phyloP scores from a whole-genome alignment of 176 grass and related monocot species.

The Aegilops sharonensis region DNA sequence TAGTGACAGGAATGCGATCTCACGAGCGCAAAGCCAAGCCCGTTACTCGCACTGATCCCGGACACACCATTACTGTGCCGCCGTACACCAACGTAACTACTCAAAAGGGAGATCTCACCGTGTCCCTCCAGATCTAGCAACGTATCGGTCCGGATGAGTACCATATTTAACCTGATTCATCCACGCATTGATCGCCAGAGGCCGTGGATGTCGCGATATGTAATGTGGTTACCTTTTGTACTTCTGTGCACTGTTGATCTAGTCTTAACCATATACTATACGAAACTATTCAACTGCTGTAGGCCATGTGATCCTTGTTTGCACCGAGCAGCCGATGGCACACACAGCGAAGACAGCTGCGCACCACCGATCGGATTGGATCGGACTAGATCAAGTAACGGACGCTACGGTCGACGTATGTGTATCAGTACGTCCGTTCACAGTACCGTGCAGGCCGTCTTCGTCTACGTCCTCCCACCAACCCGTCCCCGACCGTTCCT shows the following conservation, averaged over 20 bases:
- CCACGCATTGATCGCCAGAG: too few species aligned
- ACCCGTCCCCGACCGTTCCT: not conserved
- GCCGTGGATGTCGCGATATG: too few species aligned
- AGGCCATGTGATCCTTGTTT: not conserved
- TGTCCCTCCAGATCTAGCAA: not conserved
- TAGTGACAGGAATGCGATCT: constrained; percentile 26
- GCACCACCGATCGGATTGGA: not conserved
- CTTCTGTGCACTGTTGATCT: not conserved
- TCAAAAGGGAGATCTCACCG: not conserved
- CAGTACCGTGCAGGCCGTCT: not conserved
- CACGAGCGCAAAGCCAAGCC: not conserved
- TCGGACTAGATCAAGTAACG: not conserved
- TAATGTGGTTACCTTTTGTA: not conserved
- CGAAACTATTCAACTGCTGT: not conserved
- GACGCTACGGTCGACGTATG: not conserved
- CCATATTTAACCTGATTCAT: not conserved
- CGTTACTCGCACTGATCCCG: not conserved
- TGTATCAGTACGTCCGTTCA: not conserved
- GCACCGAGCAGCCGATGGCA: not conserved
- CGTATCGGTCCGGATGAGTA: not conserved
- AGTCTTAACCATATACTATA: not conserved
- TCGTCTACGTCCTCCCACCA: not conserved
- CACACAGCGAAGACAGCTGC: not conserved
- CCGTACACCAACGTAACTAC: not conserved
- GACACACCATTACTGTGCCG: not conserved